phyloP scores from a whole-genome alignment of 192 early-diverging fungal genomes.

The Dissophora globulifera region DNA sequence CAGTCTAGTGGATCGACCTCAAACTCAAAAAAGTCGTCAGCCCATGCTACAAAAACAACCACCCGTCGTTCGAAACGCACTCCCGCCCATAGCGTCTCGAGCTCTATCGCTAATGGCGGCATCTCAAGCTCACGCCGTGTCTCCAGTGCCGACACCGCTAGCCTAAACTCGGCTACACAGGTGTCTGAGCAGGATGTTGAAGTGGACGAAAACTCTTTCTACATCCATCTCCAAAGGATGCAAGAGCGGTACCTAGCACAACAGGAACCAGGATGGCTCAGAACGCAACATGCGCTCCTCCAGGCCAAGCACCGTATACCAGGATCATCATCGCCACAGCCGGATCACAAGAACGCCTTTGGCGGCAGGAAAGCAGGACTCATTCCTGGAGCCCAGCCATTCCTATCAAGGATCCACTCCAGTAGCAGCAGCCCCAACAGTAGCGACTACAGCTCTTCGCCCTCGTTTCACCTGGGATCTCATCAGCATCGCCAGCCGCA shows the following conservation, averaged over 20 bases:
- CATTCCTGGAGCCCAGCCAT: slow-evolving; percentile 18
- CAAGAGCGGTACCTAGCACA: slow-evolving; percentile 35
- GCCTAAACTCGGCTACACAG: slow-evolving; percentile 37
- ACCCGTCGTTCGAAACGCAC: slow-evolving; percentile 42
- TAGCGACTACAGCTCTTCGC: slow-evolving; percentile 48
- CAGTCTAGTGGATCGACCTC: not conserved
- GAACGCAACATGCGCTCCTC: slow-evolving; percentile 38
- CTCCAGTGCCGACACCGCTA: slow-evolving; percentile 27
- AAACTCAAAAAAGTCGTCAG: slow-evolving; percentile 15
- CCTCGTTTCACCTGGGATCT: slow-evolving; percentile 22
- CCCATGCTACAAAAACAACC: slow-evolving; percentile 35
- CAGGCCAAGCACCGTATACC: slow-evolving; percentile 40
- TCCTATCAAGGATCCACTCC: slow-evolving; percentile 37
- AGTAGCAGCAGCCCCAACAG: slow-evolving; percentile 33
- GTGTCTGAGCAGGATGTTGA: slow-evolving; percentile 43
- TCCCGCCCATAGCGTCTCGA: slow-evolving; percentile 41
- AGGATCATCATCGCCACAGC: slow-evolving; percentile 7
- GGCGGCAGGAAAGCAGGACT: slow-evolving; percentile 2
- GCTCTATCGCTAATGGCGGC: slow-evolving; percentile 40
- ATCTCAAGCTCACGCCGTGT: slow-evolving; percentile 21
- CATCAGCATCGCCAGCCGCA: slow-evolving; percentile 10
- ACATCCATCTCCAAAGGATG: slow-evolving; percentile 50
- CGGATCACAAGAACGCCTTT: not conserved
- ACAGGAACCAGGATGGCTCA: slow-evolving; percentile 45
- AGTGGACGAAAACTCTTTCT: slow-evolving; percentile 49